phyloP scores from a whole-genome alignment of 2,329 filamentous ascomycete genomes.

The Botrytis elliptica region DNA sequence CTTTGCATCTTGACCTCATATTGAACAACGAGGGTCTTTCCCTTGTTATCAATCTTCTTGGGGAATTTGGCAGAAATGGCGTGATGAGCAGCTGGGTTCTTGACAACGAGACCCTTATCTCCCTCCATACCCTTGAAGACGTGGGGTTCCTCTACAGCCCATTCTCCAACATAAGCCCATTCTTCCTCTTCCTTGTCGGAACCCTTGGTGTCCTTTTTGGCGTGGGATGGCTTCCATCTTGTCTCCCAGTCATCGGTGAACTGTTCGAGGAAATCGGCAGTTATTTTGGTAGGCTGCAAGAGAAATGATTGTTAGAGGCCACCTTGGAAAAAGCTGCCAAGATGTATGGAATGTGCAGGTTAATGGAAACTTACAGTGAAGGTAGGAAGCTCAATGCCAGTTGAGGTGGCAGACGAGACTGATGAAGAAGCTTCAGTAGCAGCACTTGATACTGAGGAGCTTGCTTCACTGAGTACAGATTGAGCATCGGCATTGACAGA shows the following conservation, averaged over 20 bases:
- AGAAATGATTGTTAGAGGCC: constrained; percentile 22
- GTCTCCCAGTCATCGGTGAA: constrained; percentile 96
- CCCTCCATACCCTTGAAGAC: constrained; percentile 90
- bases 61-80: constrained; percentile 99
- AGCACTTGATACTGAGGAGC: constrained; percentile 40
- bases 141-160: constrained; percentile 91
- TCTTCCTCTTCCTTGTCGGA: constrained; percentile 70
- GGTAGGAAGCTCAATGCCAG: constrained; percentile 66
- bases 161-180: constrained; percentile 96
- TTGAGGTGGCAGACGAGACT: constrained; percentile 48
- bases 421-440: constrained; percentile 43
- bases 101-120: constrained; percentile 95
- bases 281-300: constrained; percentile 75
- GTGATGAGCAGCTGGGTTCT: constrained; percentile 97
- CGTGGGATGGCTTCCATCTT: constrained; percentile 91
- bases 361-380: constrained; percentile 70
- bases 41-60: constrained; percentile 95
- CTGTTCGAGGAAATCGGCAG: constrained; percentile 96
- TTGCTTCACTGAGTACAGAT: constrained; percentile 51
- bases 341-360: constrained; percentile 30
- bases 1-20: constrained; percentile 99
- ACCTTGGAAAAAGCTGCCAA: not conserved
- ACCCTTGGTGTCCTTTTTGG: constrained; percentile 84
- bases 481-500: constrained; percentile 67
- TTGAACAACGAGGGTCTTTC: constrained; percentile 93